A percentile compares a stretch with the other conserved stretches of the same genome.
Evolutionary conservation across 495 filamentous ascomycete species (phyloP).

Genomic region (Aspergillus avenaceus): DNA sequence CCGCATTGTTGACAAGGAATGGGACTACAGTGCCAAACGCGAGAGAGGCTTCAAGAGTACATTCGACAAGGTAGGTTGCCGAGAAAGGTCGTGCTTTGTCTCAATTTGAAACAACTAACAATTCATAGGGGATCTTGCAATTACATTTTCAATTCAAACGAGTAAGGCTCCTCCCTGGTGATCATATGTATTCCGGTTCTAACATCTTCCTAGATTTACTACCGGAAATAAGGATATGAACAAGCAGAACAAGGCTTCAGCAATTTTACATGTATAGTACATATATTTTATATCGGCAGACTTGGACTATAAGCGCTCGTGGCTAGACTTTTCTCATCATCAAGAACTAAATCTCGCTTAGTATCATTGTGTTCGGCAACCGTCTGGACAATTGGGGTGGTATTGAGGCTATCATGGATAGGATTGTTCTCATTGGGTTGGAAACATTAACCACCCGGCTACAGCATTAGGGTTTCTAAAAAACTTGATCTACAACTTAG

Average conservation of each 20-base stretch:
- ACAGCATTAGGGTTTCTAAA: conserved; percentile 7
- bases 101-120: conserved; percentile 12
- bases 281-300: neutral
- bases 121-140: conserved; percentile 79
- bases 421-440: conserved; percentile 13
- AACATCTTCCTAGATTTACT: conserved; percentile 51
- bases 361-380: too few relatives aligned
- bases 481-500: conserved; percentile 1
- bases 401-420: too few relatives aligned
- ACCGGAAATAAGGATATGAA: conserved; percentile 49
- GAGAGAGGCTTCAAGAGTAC: conserved; percentile 94
- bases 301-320: neutral
- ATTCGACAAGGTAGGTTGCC: conserved; percentile 91
- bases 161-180: conserved; percentile 30
- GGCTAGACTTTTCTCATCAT: neutral
- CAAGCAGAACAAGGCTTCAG: too few relatives aligned
- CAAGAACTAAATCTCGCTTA: too few relatives aligned
- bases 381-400: too few relatives aligned
- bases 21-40: conserved; percentile 95
- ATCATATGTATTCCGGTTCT: conserved; percentile 5
- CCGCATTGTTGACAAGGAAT: conserved; percentile 96
- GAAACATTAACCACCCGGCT: conserved; percentile 10
- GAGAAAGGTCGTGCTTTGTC: conserved; percentile 7
- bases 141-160: conserved; percentile 98
- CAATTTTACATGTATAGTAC: too few relatives aligned